Conservation (phyloP, 805 yeast species). For the Naumovozyma castellii region DNA sequence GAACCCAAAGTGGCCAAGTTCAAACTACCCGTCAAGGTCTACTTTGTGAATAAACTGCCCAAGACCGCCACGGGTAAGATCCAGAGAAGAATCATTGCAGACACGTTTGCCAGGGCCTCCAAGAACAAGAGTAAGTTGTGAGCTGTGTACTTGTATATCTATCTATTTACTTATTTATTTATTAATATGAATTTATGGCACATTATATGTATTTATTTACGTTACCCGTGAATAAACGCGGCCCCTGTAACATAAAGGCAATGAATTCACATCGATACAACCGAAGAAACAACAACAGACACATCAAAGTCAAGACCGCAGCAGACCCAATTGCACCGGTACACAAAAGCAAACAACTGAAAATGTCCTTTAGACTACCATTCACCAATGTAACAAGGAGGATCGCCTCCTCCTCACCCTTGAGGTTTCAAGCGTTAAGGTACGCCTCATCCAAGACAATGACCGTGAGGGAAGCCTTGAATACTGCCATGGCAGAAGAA, state of each 20-base stretch:
- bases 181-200: too few species aligned
- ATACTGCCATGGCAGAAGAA: constrained; percentile 93
- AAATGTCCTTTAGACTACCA: constrained; percentile 11
- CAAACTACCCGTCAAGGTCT: constrained; percentile 52
- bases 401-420: constrained; percentile 10
- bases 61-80: constrained; percentile 74
- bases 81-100: constrained; percentile 56
- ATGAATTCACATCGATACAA: not conserved
- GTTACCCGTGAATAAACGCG: too few species aligned
- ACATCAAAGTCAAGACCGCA: not conserved
- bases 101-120: constrained; percentile 32
- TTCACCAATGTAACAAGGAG: constrained; percentile 6
- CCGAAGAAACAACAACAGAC: not conserved
- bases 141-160: not conserved
- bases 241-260: not conserved
- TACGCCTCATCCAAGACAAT: constrained; percentile 44
- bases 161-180: too few species aligned
- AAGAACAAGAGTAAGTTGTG: constrained; percentile 22
- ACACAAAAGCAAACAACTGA: not conserved
- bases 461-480: constrained; percentile 96
- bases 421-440: constrained; percentile 11
- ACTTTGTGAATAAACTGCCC: constrained; percentile 53
- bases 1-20: constrained; percentile 41
- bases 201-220: too few species aligned
- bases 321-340: not conserved